Evolutionary conservation across 441 rosid species (phyloP).

Genomic region (Corymbia calophylla): DNA sequence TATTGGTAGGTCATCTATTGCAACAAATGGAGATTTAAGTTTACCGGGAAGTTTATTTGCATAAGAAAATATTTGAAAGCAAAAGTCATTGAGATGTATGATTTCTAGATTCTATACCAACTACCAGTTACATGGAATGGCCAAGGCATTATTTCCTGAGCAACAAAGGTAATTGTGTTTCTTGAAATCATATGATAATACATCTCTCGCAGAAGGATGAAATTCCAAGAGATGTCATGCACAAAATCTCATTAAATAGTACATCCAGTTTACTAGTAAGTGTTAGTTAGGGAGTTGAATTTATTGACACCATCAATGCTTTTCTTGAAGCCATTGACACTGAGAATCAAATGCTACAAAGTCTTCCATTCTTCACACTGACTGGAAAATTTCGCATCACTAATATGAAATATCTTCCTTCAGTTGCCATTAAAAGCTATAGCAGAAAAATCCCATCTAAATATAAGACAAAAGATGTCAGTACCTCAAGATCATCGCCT

Average conservation of each 20-base stretch:
- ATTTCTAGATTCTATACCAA: neutral
- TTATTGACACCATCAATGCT: neutral
- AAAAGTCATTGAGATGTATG: neutral
- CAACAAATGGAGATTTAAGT: neutral
- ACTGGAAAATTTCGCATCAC: neutral
- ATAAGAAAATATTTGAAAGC: neutral
- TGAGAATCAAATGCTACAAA: neutral
- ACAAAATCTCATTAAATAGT: neutral
- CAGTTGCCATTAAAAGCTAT: neutral
- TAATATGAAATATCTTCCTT: neutral
- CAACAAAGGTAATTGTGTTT: neutral
- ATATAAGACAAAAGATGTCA: neutral
- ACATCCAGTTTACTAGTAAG: neutral
- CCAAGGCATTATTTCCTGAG: neutral
- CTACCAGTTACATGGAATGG: neutral
- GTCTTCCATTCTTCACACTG: neutral
- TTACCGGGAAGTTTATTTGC: neutral
- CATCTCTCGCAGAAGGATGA: neutral
- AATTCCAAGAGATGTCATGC: neutral
- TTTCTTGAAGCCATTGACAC: neutral
- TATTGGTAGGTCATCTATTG: neutral
- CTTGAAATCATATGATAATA: neutral
- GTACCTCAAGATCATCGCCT: constrained; percentile 75
- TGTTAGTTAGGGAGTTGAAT: neutral
- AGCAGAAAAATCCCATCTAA: neutral